phyloP scores from a whole-genome alignment of 768 basidiomycete species.

The Suillus subluteus region DNA sequence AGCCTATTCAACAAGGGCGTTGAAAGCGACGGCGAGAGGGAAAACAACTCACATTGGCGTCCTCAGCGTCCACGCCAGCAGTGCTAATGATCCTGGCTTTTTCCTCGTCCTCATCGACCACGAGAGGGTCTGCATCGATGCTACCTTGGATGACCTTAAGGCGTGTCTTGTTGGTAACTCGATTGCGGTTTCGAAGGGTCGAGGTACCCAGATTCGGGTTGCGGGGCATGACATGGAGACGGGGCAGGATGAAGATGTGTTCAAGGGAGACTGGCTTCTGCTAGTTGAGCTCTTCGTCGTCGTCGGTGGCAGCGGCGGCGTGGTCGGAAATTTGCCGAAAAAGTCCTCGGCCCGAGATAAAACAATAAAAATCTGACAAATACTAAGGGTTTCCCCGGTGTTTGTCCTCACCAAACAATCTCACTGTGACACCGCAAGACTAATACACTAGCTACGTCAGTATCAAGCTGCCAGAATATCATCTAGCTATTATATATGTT shows the following conservation, averaged over 20 bases:
- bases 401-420: conserved; percentile 32
- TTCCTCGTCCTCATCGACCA: conserved; percentile 87
- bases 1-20: conserved; percentile 44
- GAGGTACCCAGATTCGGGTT: conserved; percentile 77
- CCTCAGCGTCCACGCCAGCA: conserved; percentile 90
- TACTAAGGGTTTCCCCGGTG: conserved; percentile 31
- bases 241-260: conserved; percentile 40
- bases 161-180: conserved; percentile 91
- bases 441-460: conserved; percentile 28
- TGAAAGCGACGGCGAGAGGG: conserved; percentile 38
- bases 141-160: conserved; percentile 83
- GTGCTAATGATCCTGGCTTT: conserved; percentile 81
- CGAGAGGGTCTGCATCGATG: conserved; percentile 78
- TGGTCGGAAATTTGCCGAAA: conserved; percentile 67
- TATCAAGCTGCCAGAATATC: conserved; percentile 15
- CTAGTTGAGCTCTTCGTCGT: conserved; percentile 40
- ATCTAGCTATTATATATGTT: conserved; percentile 16
- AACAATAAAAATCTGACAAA: conserved; percentile 36
- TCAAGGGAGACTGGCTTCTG: conserved; percentile 36
- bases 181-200: conserved; percentile 83
- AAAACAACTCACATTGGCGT: conserved; percentile 80
- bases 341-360: conserved; percentile 60
- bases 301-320: conserved; percentile 59
- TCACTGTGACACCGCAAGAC: conserved; percentile 12
- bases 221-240: conserved; percentile 87